Percentiles rank a stretch among this genome's conserved stretches.
Conservation (phyloP, 148 eudicot genomes). For the Euryodendron excelsum region DNA sequence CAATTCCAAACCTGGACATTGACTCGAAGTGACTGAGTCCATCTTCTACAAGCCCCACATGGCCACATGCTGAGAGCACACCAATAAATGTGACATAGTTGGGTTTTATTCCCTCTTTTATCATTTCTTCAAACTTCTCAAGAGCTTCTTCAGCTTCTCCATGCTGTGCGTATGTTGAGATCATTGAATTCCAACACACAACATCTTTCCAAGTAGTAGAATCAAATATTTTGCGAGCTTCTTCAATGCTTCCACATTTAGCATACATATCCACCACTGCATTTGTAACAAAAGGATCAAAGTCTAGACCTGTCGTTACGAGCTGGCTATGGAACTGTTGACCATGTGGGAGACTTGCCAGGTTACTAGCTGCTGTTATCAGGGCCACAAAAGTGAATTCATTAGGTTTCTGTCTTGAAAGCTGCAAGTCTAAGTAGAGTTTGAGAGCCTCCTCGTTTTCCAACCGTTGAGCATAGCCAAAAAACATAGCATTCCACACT, state of each 20-base stretch:
- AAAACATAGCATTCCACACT: conserved; percentile 73
- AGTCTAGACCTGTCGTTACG: conserved; percentile 46
- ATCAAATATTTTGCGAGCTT: conserved; percentile 50
- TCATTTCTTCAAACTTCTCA: conserved; percentile 45
- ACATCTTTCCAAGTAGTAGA: conserved; percentile 35
- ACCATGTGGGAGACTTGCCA: conserved; percentile 52
- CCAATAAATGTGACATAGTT: conserved; percentile 61
- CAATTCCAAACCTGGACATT: conserved; percentile 50
- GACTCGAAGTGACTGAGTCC: conserved; percentile 48
- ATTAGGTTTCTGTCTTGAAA: conserved; percentile 35
- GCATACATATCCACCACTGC: conserved; percentile 71
- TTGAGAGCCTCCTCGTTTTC: conserved; percentile 61
- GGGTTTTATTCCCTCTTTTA: conserved; percentile 47
- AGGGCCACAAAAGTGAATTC: conserved; percentile 57
- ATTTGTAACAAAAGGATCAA: conserved; percentile 47
- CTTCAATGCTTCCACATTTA: conserved; percentile 62
- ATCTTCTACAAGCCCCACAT: conserved; percentile 52
- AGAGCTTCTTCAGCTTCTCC: conserved; percentile 71
- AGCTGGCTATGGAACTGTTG: conserved; percentile 60
- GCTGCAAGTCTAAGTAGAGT: conserved; percentile 49
- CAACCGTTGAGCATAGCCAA: conserved; percentile 48
- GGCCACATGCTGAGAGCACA: conserved; percentile 68
- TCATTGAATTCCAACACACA: conserved; percentile 76
- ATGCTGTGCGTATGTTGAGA: conserved; percentile 59
- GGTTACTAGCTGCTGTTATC: conserved; percentile 53